phyloP scores from a whole-genome alignment of 345 rosid genomes.

The Lepidium aucheri region DNA sequence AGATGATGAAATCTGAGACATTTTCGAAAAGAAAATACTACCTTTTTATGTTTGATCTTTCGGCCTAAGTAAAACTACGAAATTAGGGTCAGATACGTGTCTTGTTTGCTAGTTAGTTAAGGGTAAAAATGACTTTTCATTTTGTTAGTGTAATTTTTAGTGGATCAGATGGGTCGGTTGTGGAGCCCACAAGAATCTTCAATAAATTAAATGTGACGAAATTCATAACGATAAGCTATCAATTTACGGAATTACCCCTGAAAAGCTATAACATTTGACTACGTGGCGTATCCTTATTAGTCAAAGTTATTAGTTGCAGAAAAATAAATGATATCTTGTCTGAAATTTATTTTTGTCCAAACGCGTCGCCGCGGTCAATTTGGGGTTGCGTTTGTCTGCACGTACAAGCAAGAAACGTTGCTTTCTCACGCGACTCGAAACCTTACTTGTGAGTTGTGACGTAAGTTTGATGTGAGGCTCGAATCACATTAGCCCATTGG shows the following conservation, averaged over 20 bases:
- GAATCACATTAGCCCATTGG: no score
- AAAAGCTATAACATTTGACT: not conserved
- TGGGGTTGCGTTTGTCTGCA: not conserved
- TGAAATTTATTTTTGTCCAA: not conserved
- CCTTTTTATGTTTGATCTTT: not conserved
- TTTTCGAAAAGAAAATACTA: not conserved
- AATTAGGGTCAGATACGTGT: not conserved
- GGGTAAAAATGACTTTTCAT: not conserved
- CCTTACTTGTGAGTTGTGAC: no score
- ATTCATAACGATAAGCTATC: no score
- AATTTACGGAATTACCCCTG: not conserved
- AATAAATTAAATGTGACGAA: constrained; percentile 14
- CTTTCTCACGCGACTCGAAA: not conserved
- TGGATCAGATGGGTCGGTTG: constrained; percentile 35
- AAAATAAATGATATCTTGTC: not conserved
- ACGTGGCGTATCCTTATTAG: constrained; percentile 5
- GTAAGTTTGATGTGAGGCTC: no score
- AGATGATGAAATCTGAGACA: constrained; percentile 5
- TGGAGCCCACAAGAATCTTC: constrained; percentile 11
- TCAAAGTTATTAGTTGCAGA: not conserved
- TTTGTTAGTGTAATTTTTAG: not conserved
- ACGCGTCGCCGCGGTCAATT: constrained; percentile 18
- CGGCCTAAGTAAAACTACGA: not conserved
- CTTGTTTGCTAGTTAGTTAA: not conserved
- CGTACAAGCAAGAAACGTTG: constrained; percentile 4